Conservation (phyloP, 2,329 filamentous ascomycete species). For the Saccharata proteae region DNA sequence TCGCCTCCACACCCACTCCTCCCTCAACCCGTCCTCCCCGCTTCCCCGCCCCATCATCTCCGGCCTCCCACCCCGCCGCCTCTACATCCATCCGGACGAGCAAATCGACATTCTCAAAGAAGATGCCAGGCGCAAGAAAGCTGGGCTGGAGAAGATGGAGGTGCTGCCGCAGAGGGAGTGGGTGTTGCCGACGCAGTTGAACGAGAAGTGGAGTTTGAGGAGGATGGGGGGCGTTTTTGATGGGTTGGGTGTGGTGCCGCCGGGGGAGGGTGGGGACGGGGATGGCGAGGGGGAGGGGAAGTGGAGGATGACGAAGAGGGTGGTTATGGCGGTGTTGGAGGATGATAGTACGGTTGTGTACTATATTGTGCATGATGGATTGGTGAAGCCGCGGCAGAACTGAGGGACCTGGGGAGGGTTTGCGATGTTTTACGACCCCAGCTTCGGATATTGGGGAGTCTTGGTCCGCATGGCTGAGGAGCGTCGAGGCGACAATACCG, state of each 20-base stretch:
- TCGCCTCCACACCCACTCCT: conserved; percentile 38
- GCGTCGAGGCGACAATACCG: too few relatives aligned
- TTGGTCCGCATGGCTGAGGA: too few relatives aligned
- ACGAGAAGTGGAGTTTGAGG: conserved; percentile 59
- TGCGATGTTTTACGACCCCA: too few relatives aligned
- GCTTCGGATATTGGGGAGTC: too few relatives aligned
- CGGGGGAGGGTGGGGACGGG: conserved; percentile 17
- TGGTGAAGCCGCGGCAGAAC: conserved; percentile 77
- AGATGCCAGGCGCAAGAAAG: conserved; percentile 35
- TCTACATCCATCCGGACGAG: conserved; percentile 74
- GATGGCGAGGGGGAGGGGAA: conserved; percentile 26
- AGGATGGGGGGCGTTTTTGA: conserved; percentile 61
- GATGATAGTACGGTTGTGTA: conserved; percentile 76
- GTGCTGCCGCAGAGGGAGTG: conserved; percentile 49
- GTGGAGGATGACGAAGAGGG: conserved; percentile 47
- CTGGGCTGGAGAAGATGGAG: conserved; percentile 4
- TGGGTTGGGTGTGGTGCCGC: conserved; percentile 32
- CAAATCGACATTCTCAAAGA: conserved; percentile 60
- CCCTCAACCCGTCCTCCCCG: conserved; percentile 20
- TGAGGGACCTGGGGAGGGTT: too few relatives aligned
- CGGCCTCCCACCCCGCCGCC: conserved; percentile 57
- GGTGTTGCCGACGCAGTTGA: conserved; percentile 61
- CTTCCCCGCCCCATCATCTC: conserved; percentile 54
- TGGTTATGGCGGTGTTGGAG: conserved; percentile 63
- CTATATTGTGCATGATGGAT: conserved; percentile 75